Evolutionary conservation across 768 basidiomycete genomes (phyloP), one percentile per base, ranked within the genome.

Genomic region (Dioszegia crocea): DNA sequence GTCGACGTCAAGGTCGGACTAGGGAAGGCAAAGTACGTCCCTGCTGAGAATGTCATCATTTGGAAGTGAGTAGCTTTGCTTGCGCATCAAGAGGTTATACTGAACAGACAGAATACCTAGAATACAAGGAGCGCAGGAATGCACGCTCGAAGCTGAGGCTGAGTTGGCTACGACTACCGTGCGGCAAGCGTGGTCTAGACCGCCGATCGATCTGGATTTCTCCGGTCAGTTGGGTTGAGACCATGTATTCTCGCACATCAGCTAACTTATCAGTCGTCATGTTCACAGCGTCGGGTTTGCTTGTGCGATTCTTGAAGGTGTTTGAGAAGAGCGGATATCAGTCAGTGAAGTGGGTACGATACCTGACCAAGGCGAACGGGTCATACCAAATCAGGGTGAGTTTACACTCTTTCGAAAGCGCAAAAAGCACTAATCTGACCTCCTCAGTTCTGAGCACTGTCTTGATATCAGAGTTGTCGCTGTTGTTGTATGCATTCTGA

Each of bases 121-220:
- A 57, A 80, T 99, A 55, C 93, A 97, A 77, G 96, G 96, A 45
- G 89, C 88, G 4, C 86, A 90, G 64, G 96, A 99, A 77, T 84
- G 85, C 64, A 90, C 90, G 0, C 83, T 98, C 56, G 84, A 84
- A 1, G 96, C 85, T 0, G 84, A 86, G 9, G 94, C 91, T 5
- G 82, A 83, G 31, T 80, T 98, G 61, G 90, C 93, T 1, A 84
- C 85, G 60, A 94, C 91, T 30, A 99, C 96, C 0, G 83, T 85
- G 59, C 86, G 91, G 31, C 92, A 97, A 82, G 86, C 94, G 3
- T 99, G 96, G 96, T 92, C 93, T 2, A 82, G 96, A 55, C 96
- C 96, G 17, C 96, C 96, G 6, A 98, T 99, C 71, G 90, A 94
- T 66, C 86, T 98, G 63, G 96, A 99, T 77, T 99, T 99, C 79